Evolutionary conservation across 176 grass and related monocot species (phyloP).

Genomic region (Saccharum officinarum): DNA sequence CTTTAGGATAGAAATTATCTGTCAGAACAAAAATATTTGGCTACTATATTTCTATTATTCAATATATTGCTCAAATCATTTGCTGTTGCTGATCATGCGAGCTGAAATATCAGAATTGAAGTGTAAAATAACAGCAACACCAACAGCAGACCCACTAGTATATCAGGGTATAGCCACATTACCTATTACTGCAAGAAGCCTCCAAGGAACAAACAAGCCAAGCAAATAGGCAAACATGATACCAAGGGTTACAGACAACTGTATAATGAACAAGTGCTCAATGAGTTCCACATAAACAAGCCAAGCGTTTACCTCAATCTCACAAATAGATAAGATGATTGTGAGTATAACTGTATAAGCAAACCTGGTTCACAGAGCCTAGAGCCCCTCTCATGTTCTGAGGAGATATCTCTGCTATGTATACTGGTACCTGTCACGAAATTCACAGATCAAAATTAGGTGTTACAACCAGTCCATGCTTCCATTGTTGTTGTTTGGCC

Average conservation of each 20-base stretch:
- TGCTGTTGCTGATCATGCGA: neutral
- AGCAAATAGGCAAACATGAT: conserved; percentile 83
- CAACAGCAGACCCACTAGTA: neutral
- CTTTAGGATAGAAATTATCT: neutral
- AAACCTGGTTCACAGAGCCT: conserved; percentile 85
- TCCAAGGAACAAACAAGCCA: conserved; percentile 94
- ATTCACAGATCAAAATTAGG: neutral
- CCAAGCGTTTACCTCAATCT: neutral
- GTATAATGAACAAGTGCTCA: neutral
- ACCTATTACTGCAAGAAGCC: conserved; percentile 87
- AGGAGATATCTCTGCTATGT: conserved; percentile 89
- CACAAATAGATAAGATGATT: neutral
- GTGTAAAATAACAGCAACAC: neutral
- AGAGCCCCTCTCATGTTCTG: conserved; percentile 86
- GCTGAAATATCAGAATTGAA: neutral
- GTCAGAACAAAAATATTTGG: neutral
- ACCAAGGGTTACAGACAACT: conserved; percentile 91
- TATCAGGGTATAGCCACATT: conserved; percentile 3
- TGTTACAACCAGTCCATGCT: neutral
- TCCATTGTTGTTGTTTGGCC: neutral
- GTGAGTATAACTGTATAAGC: neutral
- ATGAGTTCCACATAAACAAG: conserved; percentile 6
- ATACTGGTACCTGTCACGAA: conserved; percentile 73
- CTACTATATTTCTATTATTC: neutral
- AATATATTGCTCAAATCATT: neutral